phyloP scores from a whole-genome alignment of 2,329 filamentous ascomycete genomes.

The Fusarium sororula region DNA sequence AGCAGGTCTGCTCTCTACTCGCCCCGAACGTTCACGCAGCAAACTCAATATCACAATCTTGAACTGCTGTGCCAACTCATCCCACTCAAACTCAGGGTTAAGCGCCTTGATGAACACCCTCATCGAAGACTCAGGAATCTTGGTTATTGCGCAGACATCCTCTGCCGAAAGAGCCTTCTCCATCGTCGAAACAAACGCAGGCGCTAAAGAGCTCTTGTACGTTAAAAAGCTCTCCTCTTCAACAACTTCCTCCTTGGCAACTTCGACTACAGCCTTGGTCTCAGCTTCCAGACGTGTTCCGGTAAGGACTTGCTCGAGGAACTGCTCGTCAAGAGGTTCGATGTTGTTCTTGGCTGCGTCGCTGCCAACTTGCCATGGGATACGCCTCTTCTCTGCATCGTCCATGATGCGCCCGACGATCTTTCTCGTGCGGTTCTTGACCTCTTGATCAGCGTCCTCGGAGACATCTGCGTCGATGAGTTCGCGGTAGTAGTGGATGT shows the following conservation, averaged over 20 bases:
- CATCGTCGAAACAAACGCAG: neutral
- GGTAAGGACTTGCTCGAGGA: neutral
- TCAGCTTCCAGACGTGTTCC: neutral
- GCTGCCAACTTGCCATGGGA: conserved; percentile 13
- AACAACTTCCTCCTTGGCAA: accelerated
- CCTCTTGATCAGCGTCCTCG: neutral
- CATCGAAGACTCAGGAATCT: neutral
- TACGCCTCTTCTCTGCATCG: conserved; percentile 1
- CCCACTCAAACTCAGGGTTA: conserved; percentile 4
- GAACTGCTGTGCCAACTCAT: neutral
- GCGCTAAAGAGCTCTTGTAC: neutral
- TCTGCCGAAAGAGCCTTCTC: neutral
- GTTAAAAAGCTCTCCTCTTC: neutral
- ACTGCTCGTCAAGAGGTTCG: conserved; percentile 3
- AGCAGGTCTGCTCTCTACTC: neutral
- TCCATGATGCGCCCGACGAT: neutral
- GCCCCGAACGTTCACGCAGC: neutral
- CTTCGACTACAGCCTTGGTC: accelerated
- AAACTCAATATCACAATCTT: conserved; percentile 3
- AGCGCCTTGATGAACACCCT: neutral
- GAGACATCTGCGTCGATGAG: neutral
- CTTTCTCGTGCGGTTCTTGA: neutral
- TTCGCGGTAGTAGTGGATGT: neutral
- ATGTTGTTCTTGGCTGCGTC: neutral
- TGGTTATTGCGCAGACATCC: conserved; percentile 1